Evolutionary conservation across 495 filamentous ascomycete species (phyloP), one percentile per base, ranked within the genome.

Genomic region (Schizothecium vesticola): DNA sequence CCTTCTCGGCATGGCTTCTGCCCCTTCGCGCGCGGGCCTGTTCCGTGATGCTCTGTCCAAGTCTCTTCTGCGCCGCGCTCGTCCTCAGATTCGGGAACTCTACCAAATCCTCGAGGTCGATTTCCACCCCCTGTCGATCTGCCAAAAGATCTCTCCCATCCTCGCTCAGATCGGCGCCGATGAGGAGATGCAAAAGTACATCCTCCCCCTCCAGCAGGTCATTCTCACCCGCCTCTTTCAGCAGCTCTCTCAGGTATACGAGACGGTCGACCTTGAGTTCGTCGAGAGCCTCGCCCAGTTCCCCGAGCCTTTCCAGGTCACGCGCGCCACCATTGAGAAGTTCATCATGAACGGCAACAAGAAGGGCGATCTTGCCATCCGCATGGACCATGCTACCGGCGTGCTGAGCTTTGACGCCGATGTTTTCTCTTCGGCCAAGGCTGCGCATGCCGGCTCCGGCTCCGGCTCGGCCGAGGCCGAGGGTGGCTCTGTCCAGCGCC

Each of bases 331-430:
- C 69, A 97, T 99, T 67, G 95, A 99, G 83, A 99, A 99, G 83
- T 99, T 99, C 86, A 97, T 99, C 85, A 99, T 99, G 95, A 99
- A 99, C 80, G 95, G 95, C 68, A 97, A 95, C 86, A 99, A 99
- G 87, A 99, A 99, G 86, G 95, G 95, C 31, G 96, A 99, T 73
- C 86, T 99, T 61, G 90, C 95, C 57, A 97, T 99, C 75, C 94
- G 95, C 67, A 91, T 99, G 74, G 91, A 98, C 74, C 95, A 99
- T 78, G 92, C 92, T 68, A 91, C 93, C 26, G 93, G 96, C 63
- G 89, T 97, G 60, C 87, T 99, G 61, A 97, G 93, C 73, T 99
- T 99, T 73, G 95, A 99, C 75, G 94, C 93, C 64, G 95, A 99
- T 78, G 92, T 98, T 67, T 98, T 99, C 84, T 96, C 95, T 43